These are phyloP conservation scores for Trichosanthes cucumerina DNA, from an alignment of 306 rosid genomes.

Conservation along the genomic window DNA sequence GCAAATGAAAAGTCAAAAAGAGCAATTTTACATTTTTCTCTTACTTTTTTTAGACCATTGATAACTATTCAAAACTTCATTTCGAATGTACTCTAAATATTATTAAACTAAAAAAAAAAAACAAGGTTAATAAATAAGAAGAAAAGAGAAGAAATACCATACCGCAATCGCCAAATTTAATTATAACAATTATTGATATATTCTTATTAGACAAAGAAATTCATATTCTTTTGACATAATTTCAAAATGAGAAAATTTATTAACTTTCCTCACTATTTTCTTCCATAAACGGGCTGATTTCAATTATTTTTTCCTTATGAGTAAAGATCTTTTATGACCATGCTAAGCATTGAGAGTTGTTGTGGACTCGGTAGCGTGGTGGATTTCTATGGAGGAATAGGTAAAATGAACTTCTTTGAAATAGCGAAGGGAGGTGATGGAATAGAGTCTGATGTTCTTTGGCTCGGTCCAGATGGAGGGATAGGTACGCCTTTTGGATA, in stretches of 20 bases:
- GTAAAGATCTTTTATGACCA: background rate
- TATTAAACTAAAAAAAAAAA: no score
- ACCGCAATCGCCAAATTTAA: background rate
- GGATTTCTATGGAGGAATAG: background rate
- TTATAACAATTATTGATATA: no score
- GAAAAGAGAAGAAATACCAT: no score
- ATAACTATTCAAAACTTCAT: no score
- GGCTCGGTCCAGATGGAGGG: background rate
- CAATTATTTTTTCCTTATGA: background rate
- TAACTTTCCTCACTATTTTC: background rate
- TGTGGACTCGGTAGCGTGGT: background rate
- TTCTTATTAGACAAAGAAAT: background rate
- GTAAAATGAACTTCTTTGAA: background rate
- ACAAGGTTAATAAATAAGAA: no score
- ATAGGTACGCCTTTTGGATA: background rate
- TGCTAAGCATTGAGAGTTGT: background rate
- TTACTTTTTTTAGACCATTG: no score
- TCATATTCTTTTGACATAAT: background rate
- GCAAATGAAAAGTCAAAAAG: no score
- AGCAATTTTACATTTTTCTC: no score
- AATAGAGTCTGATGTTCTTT: background rate
- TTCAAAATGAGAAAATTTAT: background rate
- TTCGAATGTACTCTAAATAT: no score
- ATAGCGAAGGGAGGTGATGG: background rate
- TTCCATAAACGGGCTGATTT: background rate